These are phyloP conservation scores for Aspergillus brasiliensis DNA, from an alignment of 2,329 filamentous ascomycete species.

Conservation along the genomic window DNA sequence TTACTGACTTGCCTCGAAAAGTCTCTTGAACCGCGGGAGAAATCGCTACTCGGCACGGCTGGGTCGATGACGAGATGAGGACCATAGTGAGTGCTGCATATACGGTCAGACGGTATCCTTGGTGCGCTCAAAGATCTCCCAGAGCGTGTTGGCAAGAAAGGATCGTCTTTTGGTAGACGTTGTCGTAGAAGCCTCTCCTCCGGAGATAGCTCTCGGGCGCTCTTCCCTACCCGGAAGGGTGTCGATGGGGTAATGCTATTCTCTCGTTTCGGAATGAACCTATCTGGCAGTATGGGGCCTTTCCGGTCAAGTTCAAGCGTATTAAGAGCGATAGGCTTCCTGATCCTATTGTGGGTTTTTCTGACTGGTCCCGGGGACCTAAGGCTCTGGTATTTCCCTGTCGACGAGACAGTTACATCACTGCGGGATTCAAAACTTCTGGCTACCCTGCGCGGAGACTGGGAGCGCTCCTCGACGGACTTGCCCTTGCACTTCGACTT, in stretches of 20 bases:
- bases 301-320: conserved; percentile 16
- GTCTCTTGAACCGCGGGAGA: conserved; percentile 14
- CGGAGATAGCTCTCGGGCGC: conserved; percentile 47
- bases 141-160: conserved; percentile 52
- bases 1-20: conserved; percentile 58
- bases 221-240: conserved; percentile 56
- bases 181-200: conserved; percentile 51
- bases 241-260: conserved; percentile 46
- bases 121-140: conserved; percentile 22
- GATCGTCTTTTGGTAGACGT: conserved; percentile 50
- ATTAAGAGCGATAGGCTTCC: conserved; percentile 16
- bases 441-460: not conserved
- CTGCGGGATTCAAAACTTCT: not conserved
- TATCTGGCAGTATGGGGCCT: conserved; percentile 51
- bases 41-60: conserved; percentile 14
- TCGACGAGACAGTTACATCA: not conserved
- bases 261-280: conserved; percentile 58
- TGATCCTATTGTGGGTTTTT: conserved; percentile 20
- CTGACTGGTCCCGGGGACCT: not conserved
- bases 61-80: conserved; percentile 38
- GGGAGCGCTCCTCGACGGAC: not conserved
- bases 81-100: conserved; percentile 31
- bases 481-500: not conserved
- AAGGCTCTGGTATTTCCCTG: not conserved
- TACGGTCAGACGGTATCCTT: conserved; percentile 15